Percentiles rank a stretch among this genome's conserved stretches.
Conservation (phyloP, 305 asterid genomes). For the Withania somnifera region DNA sequence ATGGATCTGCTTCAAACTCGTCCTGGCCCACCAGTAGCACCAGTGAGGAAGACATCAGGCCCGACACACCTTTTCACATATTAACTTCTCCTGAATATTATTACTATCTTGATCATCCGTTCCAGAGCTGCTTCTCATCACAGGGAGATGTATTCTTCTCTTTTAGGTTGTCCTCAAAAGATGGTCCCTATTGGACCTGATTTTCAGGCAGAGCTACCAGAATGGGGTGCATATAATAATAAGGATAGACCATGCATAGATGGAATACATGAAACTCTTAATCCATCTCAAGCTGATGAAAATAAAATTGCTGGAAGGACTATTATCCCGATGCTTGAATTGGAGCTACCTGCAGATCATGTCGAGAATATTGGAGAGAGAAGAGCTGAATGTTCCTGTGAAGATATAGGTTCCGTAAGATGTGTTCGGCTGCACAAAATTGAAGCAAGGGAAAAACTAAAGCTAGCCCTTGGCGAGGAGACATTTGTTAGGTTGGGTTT, state of each 20-base stretch:
- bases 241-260: neutral
- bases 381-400: slow-evolving; percentile 51
- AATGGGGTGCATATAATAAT: slow-evolving; percentile 18
- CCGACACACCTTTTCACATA: slow-evolving; percentile 17
- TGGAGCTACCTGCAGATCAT: slow-evolving; percentile 15
- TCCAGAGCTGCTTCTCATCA: slow-evolving; percentile 13
- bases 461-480: slow-evolving; percentile 30
- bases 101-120: slow-evolving; percentile 13
- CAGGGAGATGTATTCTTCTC: slow-evolving; percentile 24
- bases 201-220: slow-evolving; percentile 55
- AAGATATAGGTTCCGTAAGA: slow-evolving; percentile 54
- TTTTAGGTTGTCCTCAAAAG: slow-evolving; percentile 34
- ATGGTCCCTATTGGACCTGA: slow-evolving; percentile 51
- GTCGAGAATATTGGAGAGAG: slow-evolving; percentile 32
- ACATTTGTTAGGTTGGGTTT: slow-evolving; percentile 53
- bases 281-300: slow-evolving; percentile 10
- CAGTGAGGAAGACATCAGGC: slow-evolving; percentile 21
- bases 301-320: slow-evolving; percentile 33
- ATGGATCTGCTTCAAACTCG: slow-evolving; percentile 21
- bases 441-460: slow-evolving; percentile 53
- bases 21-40: slow-evolving; percentile 26
- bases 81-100: slow-evolving; percentile 19
- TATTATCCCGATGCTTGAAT: slow-evolving; percentile 42
- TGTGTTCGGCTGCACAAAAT: slow-evolving; percentile 54
- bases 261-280: slow-evolving; percentile 2